Evolutionary conservation across 495 filamentous ascomycete species (phyloP).

Genomic region (Trichoderma reesei): DNA sequence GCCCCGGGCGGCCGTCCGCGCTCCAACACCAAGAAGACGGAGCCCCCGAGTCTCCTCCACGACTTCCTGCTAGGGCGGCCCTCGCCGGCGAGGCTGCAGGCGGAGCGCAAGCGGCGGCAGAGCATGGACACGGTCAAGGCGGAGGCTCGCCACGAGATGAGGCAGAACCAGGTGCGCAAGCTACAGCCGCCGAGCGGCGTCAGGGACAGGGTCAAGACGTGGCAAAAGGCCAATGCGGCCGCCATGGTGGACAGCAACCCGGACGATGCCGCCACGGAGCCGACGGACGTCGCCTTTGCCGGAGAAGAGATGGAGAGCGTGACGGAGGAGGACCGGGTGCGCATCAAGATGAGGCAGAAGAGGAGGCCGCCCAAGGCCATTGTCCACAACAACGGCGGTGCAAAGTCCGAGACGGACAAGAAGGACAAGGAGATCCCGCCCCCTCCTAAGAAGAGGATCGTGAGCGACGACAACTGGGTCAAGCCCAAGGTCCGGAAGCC

Average conservation of each 20-base stretch:
- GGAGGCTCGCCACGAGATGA: conserved; percentile 40
- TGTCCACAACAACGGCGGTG: conserved; percentile 14
- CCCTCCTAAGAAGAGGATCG: conserved; percentile 61
- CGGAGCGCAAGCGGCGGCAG: conserved; percentile 33
- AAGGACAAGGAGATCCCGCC: conserved; percentile 17
- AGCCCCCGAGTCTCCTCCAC: conserved; percentile 36
- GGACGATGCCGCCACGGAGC: conserved; percentile 30
- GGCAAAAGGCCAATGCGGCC: conserved; percentile 61
- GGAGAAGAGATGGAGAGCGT: conserved; percentile 35
- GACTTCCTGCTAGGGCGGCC: conserved; percentile 47
- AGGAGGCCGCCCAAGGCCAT: conserved; percentile 20
- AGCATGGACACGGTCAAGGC: conserved; percentile 35
- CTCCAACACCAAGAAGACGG: conserved; percentile 22
- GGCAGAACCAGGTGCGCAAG: conserved; percentile 33
- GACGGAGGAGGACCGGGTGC: conserved; percentile 38
- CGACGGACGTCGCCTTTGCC: conserved; percentile 33
- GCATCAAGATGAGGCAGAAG: conserved; percentile 36
- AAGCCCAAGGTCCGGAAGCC: conserved; percentile 38
- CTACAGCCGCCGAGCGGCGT: conserved; percentile 45
- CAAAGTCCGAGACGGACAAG: conserved; percentile 13
- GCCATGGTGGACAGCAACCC: conserved; percentile 33
- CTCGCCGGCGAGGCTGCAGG: conserved; percentile 33
- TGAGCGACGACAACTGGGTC: conserved; percentile 75
- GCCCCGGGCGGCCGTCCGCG: conserved; percentile 16
- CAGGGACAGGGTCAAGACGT: conserved; percentile 59